Percentiles rank a stretch among this genome's conserved stretches.
These are phyloP conservation scores for Euryodendron excelsum DNA, from an alignment of 148 eudicot species.

Conservation along the genomic window DNA sequence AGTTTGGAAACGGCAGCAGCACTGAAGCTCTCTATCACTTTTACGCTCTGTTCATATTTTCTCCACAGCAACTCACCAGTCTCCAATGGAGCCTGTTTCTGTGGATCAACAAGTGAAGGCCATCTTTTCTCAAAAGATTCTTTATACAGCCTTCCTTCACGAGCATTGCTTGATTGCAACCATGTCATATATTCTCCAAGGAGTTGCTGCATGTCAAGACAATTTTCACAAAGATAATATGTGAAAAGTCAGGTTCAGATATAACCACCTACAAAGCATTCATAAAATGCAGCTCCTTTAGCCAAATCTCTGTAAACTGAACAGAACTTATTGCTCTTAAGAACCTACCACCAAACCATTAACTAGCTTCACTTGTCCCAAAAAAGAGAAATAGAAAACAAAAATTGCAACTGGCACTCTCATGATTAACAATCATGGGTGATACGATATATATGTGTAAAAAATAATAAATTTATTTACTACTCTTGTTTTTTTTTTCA, in stretches of 20 bases:
- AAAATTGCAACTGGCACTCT: background rate
- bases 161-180: slow-evolving; percentile 58
- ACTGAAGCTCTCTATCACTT: slow-evolving; percentile 58
- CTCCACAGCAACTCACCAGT: slow-evolving; percentile 35
- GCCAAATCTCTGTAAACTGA: background rate
- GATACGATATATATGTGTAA: no score
- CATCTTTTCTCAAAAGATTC: slow-evolving; percentile 72
- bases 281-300: background rate
- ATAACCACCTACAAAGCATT: background rate
- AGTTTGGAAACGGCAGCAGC: slow-evolving; percentile 72
- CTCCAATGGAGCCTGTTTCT: slow-evolving; percentile 26
- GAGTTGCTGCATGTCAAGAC: slow-evolving; percentile 47
- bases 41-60: slow-evolving; percentile 46
- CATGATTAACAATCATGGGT: background rate
- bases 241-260: slow-evolving; percentile 7
- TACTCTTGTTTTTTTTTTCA: no score
- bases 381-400: background rate
- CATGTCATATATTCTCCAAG: slow-evolving; percentile 62
- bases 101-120: slow-evolving; percentile 50
- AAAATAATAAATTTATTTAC: no score
- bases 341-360: background rate
- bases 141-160: slow-evolving; percentile 55
- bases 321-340: background rate
- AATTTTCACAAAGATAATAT: slow-evolving; percentile 4
- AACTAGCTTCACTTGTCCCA: background rate